A percentile compares a stretch with the other conserved stretches of the same genome.
These are phyloP conservation scores for Pleurotus pulmonarius DNA, from an alignment of 768 basidiomycete genomes.

Conservation along the genomic window DNA sequence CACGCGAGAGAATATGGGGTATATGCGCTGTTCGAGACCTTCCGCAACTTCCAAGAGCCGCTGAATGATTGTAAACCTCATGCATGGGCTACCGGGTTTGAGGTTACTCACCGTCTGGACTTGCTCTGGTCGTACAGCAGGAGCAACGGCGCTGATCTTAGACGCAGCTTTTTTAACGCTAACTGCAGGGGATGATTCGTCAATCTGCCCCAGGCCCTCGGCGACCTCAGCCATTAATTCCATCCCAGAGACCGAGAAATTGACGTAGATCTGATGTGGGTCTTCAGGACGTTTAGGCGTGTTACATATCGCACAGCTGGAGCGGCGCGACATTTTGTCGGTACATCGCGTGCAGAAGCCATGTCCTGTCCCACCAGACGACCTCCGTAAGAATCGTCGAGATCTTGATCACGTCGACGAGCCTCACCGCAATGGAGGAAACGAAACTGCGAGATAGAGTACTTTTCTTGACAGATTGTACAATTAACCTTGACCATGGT, in stretches of 20 bases:
- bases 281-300: background rate
- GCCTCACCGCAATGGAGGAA: constrained; percentile 3
- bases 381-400: background rate
- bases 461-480: background rate
- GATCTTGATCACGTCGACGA: background rate
- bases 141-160: background rate
- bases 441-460: background rate
- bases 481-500: constrained; percentile 6
- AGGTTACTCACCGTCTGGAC: background rate
- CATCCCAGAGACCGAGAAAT: background rate
- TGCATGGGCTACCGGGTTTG: background rate
- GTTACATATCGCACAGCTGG: constrained; percentile 1
- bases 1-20: background rate
- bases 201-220: background rate
- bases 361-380: background rate
- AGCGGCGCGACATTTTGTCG: background rate
- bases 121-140: background rate
- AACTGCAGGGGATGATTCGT: background rate
- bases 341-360: constrained; percentile 1
- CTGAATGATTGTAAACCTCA: background rate
- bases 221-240: constrained; percentile 4
- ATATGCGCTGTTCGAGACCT: background rate
- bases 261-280: constrained; percentile 1
- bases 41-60: background rate
- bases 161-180: background rate